Base-by-base conservation (phyloP, 1,284 basidiomycete species). In the Leccinum fallax region DNA sequence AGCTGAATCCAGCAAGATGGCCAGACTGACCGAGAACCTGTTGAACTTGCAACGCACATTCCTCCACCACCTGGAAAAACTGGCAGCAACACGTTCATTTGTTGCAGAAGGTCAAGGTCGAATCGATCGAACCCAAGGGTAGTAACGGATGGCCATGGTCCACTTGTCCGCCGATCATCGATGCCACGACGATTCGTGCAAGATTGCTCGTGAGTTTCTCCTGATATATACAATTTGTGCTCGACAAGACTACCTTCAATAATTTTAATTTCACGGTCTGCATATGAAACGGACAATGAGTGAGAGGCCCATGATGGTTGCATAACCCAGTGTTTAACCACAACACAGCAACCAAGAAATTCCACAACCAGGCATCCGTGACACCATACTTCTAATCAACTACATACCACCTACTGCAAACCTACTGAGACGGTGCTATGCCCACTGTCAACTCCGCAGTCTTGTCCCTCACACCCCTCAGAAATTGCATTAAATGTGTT, bases 11-110 rank as follows among this genome's bases (percentile, higher is more conserved):
- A 77, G 51, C 38, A 74, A 85, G 61, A 92, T 97, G 87, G 88
- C 94, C 9, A 85, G 85, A 48, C 81, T 97, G 71, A 93, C 90
- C 0, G 95, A 98, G 75, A 97, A 95, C 72, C 80, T 95, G 53
- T 30, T 30, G 30, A 97, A 97, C 71, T 81, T 97, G 2, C 95
- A 97, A 76, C 85, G 90, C 8, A 93, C 85, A 0, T 84, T 95
- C 24, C 80, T 97, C 21, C 81, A 80, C 2, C 82, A 83, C 66
- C 77, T 93, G 3, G 76, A 79, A 5, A 67, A 66, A 10, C 65
- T 77, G 11, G 9, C 30, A 30, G 30, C 77, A 81, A 2, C 69
- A 75, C 15, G 76, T 93, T 1, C 74, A 84, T 43, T 66, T 95
- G 3, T 67, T 87, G 13, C 88, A 94, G 69, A 85, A 84, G 52